These are phyloP conservation scores for Pythium scleroteichum DNA, from an alignment of 352 stramenopile genomes.

Conservation along the genomic window DNA sequence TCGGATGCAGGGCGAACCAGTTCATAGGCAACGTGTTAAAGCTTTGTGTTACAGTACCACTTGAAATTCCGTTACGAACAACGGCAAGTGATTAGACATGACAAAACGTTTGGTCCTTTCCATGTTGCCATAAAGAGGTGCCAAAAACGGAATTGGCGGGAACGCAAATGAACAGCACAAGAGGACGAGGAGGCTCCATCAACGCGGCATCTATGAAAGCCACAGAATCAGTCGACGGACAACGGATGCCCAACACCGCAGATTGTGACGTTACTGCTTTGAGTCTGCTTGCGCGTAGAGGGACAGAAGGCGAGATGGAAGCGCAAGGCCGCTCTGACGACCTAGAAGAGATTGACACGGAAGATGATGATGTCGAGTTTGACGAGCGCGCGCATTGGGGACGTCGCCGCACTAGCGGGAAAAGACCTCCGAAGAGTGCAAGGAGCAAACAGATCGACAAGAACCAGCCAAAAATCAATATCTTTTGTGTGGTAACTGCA, in stretches of 20 bases:
- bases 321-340: not conserved
- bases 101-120: too few species aligned
- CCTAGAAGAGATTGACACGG: constrained; percentile 66
- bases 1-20: constrained; percentile 2
- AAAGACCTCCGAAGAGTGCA: too few species aligned
- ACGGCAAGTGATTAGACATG: too few species aligned
- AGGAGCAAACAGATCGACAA: constrained; percentile 35
- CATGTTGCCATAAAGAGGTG: too few species aligned
- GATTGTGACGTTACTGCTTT: constrained; percentile 19
- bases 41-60: too few species aligned
- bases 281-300: constrained; percentile 34
- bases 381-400: constrained; percentile 69
- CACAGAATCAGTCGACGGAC: not conserved
- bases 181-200: not conserved
- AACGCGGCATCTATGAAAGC: too few species aligned
- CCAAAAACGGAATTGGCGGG: constrained; percentile 35
- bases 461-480: constrained; percentile 63
- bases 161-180: constrained; percentile 16
- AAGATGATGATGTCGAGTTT: constrained; percentile 73
- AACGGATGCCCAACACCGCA: not conserved
- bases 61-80: too few species aligned
- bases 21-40: constrained; percentile 4
- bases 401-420: constrained; percentile 38
- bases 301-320: not conserved
- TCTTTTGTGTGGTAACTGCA: constrained; percentile 44